phyloP scores from a whole-genome alignment of 148 eudicot genomes.

The Amaranthus palmeri region DNA sequence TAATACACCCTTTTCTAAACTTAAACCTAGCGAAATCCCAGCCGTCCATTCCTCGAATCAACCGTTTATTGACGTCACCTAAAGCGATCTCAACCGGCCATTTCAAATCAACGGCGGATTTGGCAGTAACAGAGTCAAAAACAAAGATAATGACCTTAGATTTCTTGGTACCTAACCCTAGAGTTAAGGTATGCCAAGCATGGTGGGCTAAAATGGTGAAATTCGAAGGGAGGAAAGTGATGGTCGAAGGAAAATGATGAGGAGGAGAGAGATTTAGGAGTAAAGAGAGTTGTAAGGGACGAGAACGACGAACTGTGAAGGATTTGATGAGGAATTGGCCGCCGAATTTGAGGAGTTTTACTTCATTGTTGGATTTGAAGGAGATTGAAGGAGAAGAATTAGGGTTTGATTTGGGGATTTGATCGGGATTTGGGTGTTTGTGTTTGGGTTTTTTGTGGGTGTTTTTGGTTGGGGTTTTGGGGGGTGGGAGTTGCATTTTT shows the following conservation, averaged over 20 bases:
- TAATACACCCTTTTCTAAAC: slow-evolving; percentile 83
- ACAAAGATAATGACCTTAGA: slow-evolving; percentile 77
- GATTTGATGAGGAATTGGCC: slow-evolving; percentile 89
- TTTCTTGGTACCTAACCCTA: slow-evolving; percentile 86
- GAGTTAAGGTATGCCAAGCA: slow-evolving; percentile 91
- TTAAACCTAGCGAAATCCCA: slow-evolving; percentile 87
- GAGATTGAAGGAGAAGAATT: slow-evolving; percentile 40
- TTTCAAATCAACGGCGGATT: slow-evolving; percentile 34
- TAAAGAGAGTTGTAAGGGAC: slow-evolving; percentile 53
- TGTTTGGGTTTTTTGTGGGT: slow-evolving; percentile 67
- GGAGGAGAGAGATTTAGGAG: slow-evolving; percentile 48
- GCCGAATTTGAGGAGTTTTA: slow-evolving; percentile 84
- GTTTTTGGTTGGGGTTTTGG: slow-evolving; percentile 29
- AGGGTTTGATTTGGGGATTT: slow-evolving; percentile 38
- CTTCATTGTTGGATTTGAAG: slow-evolving; percentile 66
- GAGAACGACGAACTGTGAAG: slow-evolving; percentile 79
- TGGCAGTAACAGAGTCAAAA: slow-evolving; percentile 50
- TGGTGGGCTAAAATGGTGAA: slow-evolving; percentile 93
- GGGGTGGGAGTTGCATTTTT: neutral
- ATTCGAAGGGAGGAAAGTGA: slow-evolving; percentile 73
- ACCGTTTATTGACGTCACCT: slow-evolving; percentile 69
- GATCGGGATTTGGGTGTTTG: slow-evolving; percentile 45
- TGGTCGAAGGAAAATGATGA: slow-evolving; percentile 45
- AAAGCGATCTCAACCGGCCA: slow-evolving; percentile 82
- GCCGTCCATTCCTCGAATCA: slow-evolving; percentile 50